Evolutionary conservation across 2,329 filamentous ascomycete species (phyloP), one percentile per base, ranked within the genome.

Genomic region (Colletotrichum sidae): DNA sequence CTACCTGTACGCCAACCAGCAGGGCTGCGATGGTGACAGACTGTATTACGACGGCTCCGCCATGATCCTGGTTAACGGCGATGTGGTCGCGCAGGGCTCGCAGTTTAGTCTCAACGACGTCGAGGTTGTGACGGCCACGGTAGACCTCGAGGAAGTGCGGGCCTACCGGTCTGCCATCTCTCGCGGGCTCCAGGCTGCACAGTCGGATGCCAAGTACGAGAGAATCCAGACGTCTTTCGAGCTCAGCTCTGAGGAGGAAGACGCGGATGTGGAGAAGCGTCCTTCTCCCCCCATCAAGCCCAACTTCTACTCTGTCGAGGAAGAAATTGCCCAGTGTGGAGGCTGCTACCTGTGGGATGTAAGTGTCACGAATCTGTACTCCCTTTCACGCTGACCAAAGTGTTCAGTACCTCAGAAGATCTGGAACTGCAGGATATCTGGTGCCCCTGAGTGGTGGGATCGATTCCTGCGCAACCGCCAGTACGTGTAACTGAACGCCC

Each of bases 111-210:
- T 92, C 9, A 83, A 85, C 47, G 86, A 89, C 45, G 88, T 92
- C 6, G 89, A 92, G 70, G 88, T 92, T 4, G 77, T 90, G 15
- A 86, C 83, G 6, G 90, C 89, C 3, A 91, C 88, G 0, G 81
- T 92, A 7, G 89, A 92, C 70, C 79, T 92, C 2, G 92, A 95
- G 71, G 88, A 92, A 68, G 90, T 95, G 6, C 80, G 90, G 38
- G 79, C 83, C 1, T 89, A 83, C 70, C 81, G 91, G 0, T 85
- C 78, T n/a, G 79, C 81, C 0, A 81, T 84, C 8, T 86, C 85
- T 11, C 81, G 88, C 58, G 84, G 85, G 7, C 72, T 87, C 25
- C 90, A 92, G 72, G 85, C 87, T 8, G 82, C 86, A 61, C 72
- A 75, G 45, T 75, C 79, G 2, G 76, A 79, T 0, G 77, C 78